Percentiles rank a stretch among this genome's conserved stretches.
Conservation (phyloP, 805 yeast species). For the Cyberlindnera meyerae region DNA sequence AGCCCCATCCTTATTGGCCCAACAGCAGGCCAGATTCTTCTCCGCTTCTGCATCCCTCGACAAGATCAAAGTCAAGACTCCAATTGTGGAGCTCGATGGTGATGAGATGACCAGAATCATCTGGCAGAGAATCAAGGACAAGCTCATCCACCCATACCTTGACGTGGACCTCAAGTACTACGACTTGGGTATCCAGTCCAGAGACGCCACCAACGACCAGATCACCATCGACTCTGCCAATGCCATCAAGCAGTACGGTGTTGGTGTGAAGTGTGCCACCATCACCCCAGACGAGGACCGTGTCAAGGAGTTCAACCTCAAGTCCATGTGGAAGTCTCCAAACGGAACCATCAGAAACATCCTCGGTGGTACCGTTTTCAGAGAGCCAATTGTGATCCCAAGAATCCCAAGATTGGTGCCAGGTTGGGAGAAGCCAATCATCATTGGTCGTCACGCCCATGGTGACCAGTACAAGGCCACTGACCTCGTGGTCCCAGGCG, state of each 20-base stretch:
- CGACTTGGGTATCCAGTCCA: slow-evolving; percentile 80
- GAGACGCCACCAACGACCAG: slow-evolving; percentile 84
- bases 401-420: slow-evolving; percentile 84
- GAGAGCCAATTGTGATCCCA: slow-evolving; percentile 93
- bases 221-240: slow-evolving; percentile 87
- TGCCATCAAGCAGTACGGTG: slow-evolving; percentile 84
- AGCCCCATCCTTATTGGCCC: slow-evolving; percentile 10
- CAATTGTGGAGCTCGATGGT: slow-evolving; percentile 73
- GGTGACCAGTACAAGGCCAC: slow-evolving; percentile 97
- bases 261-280: slow-evolving; percentile 96
- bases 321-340: slow-evolving; percentile 97
- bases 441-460: slow-evolving; percentile 95
- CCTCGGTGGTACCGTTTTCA: slow-evolving; percentile 92
- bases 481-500: slow-evolving; percentile 71
- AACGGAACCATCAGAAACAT: slow-evolving; percentile 96
- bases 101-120: slow-evolving; percentile 97
- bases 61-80: slow-evolving; percentile 77
- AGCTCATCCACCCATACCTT: slow-evolving; percentile 78
- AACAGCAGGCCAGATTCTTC: slow-evolving; percentile 16
- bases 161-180: slow-evolving; percentile 88
- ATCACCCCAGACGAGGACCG: slow-evolving; percentile 96
- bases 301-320: slow-evolving; percentile 82
- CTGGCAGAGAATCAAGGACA: slow-evolving; percentile 86
- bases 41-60: slow-evolving; percentile 31
- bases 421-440: slow-evolving; percentile 92